Evolutionary conservation across 2,329 filamentous ascomycete genomes (phyloP), one percentile per base, ranked within the genome.

Genomic region (Ophiosphaerella korrae): DNA sequence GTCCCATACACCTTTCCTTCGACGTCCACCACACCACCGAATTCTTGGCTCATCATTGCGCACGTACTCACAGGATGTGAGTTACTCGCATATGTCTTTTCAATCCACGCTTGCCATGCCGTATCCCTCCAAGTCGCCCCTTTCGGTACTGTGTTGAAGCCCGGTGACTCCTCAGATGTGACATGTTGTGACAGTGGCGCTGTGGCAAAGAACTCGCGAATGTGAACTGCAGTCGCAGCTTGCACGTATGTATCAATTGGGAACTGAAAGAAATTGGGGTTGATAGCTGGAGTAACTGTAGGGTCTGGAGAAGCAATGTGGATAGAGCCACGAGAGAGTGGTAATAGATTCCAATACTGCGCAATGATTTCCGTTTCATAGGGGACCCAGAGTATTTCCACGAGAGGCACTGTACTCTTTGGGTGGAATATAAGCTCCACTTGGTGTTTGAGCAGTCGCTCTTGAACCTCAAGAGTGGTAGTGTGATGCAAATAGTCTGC

Each of bases 371-470:
- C 60, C 2, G 59, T 67, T 2, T 58, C 57, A 2, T 56, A 50
- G 1, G 73, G 70, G 0, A 69, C 64, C 58, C 77, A 75, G 39
- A 83, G 62, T 1, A 80, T 68, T 59, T 84, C 82, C 0, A 73
- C 76, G 2, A 82, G 65, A 0, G 81, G 78, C 0, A 80, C 71
- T 11, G 55, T 56, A 48, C 74, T 66, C 14, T 70, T 64, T 5
- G 42, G 7, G 9, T 42, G 24, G 63, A 82, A 82, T 13, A 83
- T 72, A 8, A 83, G 67, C 42, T 79, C 73, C 52, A 81, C 72
- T 62, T 83, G 79, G 3, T 78, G 64, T 7, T 64, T 63, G 16
- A 82, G 70, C 1, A 81, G 62, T 12, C 63, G 60, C 50, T 79
- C 71, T 26, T 81, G 52, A 12, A 72, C 67, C 12, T 67, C 48